Percentiles rank a stretch among this genome's conserved stretches.
Evolutionary conservation across 31 red algal genomes (phyloP).

Genomic region (Bonnemaisonia californica): DNA sequence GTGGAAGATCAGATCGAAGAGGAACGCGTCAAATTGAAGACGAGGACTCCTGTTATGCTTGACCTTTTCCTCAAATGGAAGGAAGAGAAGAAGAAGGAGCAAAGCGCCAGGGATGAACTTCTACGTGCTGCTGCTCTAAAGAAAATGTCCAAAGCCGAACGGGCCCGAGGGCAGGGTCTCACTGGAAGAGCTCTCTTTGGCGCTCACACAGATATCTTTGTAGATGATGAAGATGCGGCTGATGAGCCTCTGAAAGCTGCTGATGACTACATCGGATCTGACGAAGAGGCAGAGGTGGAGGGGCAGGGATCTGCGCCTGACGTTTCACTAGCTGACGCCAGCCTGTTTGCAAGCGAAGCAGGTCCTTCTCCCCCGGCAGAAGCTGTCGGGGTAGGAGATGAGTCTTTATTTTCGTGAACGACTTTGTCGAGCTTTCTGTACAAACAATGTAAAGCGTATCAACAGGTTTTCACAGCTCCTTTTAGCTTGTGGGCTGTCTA

Average conservation of each 20-base stretch:
- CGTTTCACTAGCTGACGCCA: constrained; percentile 27
- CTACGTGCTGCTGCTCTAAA: constrained; percentile 52
- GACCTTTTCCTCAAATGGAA: constrained; percentile 91
- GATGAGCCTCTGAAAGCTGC: constrained; percentile 53
- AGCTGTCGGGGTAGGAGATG: constrained; percentile 58
- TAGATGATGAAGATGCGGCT: constrained; percentile 93
- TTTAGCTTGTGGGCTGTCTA: neutral
- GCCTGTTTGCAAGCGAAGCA: constrained; percentile 44
- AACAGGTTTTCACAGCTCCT: neutral
- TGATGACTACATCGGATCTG: constrained; percentile 32
- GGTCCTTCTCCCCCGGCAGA: constrained; percentile 2
- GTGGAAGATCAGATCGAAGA: constrained; percentile 98
- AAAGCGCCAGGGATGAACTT: constrained; percentile 38
- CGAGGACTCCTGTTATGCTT: constrained; percentile 83
- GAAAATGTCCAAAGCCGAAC: constrained; percentile 66
- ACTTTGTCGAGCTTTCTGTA: neutral
- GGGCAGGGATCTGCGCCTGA: neutral
- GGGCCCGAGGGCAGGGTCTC: constrained; percentile 64
- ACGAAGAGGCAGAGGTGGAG: constrained; percentile 20
- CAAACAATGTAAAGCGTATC: constrained; percentile 15
- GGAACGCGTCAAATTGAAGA: constrained; percentile 85
- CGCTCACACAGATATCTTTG: constrained; percentile 81
- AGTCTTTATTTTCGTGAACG: constrained; percentile 60
- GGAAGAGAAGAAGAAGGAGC: constrained; percentile 72
- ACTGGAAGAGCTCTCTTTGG: constrained; percentile 90